Evolutionary conservation across 257 asterid species (phyloP).

Genomic region (Ocimum tenuiflorum): DNA sequence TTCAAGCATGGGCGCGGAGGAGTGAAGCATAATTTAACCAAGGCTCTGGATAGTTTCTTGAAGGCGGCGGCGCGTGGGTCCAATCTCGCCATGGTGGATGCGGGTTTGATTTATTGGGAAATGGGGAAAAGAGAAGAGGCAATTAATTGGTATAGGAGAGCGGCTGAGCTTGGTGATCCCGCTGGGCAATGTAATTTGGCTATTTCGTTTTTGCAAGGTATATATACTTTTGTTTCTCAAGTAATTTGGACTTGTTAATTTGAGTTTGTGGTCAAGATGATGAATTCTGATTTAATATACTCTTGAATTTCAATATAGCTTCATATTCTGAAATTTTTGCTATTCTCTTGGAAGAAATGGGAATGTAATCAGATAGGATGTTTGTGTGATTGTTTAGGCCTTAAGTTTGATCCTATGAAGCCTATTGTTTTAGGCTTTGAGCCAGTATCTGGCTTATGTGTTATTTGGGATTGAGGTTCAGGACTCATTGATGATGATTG

Average conservation of each 20-base stretch:
- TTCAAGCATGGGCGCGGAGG: slow-evolving; percentile 75
- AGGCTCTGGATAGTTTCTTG: slow-evolving; percentile 62
- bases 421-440: not conserved
- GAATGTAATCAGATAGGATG: not conserved
- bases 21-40: slow-evolving; percentile 34
- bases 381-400: not conserved
- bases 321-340: not conserved
- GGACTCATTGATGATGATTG: not conserved
- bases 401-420: not conserved
- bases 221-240: not conserved
- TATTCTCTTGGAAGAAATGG: not conserved
- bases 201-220: slow-evolving; percentile 65
- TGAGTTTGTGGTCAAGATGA: not conserved
- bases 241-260: too few species aligned
- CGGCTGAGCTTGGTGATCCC: slow-evolving; percentile 69
- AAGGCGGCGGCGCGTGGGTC: slow-evolving; percentile 89
- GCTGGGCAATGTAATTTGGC: slow-evolving; percentile 82
- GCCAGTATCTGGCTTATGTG: not conserved
- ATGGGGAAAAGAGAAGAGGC: slow-evolving; percentile 54
- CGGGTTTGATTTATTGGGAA: slow-evolving; percentile 74
- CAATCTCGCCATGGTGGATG: slow-evolving; percentile 77
- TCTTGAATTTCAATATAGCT: not conserved
- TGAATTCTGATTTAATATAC: not conserved
- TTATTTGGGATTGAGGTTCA: not conserved
- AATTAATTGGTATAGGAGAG: slow-evolving; percentile 45